Evolutionary conservation across 2,329 filamentous ascomycete genomes (phyloP), one percentile per base, ranked within the genome.

Genomic region (Penicillium sumatraense): DNA sequence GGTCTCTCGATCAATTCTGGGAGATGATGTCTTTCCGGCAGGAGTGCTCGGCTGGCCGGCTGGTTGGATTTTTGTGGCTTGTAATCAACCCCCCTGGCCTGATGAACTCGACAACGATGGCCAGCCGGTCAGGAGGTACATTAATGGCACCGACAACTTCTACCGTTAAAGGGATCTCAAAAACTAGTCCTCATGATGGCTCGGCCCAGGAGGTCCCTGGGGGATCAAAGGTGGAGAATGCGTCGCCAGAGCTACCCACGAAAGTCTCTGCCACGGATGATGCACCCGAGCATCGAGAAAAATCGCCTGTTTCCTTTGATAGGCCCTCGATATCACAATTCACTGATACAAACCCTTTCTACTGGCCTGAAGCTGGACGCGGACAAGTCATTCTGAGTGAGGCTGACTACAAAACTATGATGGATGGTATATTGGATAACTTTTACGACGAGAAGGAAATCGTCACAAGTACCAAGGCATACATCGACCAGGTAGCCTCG

Each of bases 1-100:
- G 83, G 69, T 89, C 86, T 0, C 78, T 99, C 36, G 90, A 93
- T n/a, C 87, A 93, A 63, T 99, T 99, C 68, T 99, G 95, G 95
- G 95, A 99, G 59, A 89, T 96, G 83, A 98, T 99, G 93, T 89
- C 93, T 0, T 98, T 90, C 69, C 83, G 95, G 53, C 95, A 98
- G 71, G 95, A 99, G 70, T 99, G 95, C 69, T 96, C 93, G 0
- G 91, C 92, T 29, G 96, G 95, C 0, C 83, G 93, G 16, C 82
- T 96, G 68, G 96, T 96, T 0, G 96, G 96, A 0, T 99, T 99
- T 64, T 82, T 98, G 23, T 99, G 96, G 93, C 78, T 97, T 23
- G 88, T 97, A 0, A 89, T 97, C 44, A 83, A 81, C 61, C 88
- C 91, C 29, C 81, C 86, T 0, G 72, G 77, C 5, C 56, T 75